Base-by-base conservation (phyloP, 176 grass and related monocot species). In the Musa acuminata region DNA sequence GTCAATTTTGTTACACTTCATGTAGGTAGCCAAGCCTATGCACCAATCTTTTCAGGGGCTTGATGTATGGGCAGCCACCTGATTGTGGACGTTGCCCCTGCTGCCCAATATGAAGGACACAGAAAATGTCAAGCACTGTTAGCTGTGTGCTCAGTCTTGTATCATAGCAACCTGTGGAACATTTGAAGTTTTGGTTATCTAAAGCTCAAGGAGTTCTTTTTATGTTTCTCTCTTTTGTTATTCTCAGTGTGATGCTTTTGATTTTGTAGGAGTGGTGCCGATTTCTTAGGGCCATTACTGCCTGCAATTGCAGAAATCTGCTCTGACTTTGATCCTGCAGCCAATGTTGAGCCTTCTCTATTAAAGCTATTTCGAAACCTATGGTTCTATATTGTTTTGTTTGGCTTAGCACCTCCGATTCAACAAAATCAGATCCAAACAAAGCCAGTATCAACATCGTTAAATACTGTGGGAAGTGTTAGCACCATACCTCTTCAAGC, bases 301-400 rank as follows among this genome's bases (percentile, higher is more conserved):
- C 82, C 95, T 52, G 90, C 95, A 62, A 90, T 99, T 85, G 95
- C 95, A 58, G 95, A 93, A 85, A 99, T 99, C 76, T 99, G 95
- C 78, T 89, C 90, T 85, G 95, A 99, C 88, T 99, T 99, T 80
- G 90, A 99, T 78, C 95, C 95, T 79, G 81, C 87, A 78, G 91
- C 95, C 9, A 89, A 80, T 80, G 82, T 94, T 55, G 95, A 99
- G 71, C 95, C 95, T 77, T 91, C 90, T 26, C 72, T 99, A 65
- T 87, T 94, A 80, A 99, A 99, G 72, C 77, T 99, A 72, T 94
- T 99, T 65, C 88, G 95, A 59, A 99, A 99, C 68, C 81, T 99
- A 63, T 99, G 95, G 95, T 99, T 99, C 88, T 99, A 99, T 79
- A 91, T 99, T 75, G 95, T 98, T 52, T 90, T 98, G 64, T 98